These are phyloP conservation scores for Pugionium cornutum DNA, from an alignment of 345 rosid genomes.

Conservation along the genomic window DNA sequence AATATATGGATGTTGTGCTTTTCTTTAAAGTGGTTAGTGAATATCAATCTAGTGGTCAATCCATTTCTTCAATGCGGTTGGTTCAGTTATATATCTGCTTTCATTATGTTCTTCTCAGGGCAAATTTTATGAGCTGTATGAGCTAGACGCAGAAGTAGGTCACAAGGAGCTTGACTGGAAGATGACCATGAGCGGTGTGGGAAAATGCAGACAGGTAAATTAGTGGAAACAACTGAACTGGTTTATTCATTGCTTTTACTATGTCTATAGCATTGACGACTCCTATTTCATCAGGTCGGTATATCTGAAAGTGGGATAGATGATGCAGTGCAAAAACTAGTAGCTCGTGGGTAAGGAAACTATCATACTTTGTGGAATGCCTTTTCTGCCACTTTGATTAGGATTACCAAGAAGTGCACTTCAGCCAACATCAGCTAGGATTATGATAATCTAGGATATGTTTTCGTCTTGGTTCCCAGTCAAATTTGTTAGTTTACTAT, in stretches of 20 bases:
- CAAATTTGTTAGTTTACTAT: background rate
- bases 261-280: slow-evolving; percentile 10
- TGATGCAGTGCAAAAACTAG: slow-evolving; percentile 83
- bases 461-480: slow-evolving; percentile 10
- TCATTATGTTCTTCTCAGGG: slow-evolving; percentile 55
- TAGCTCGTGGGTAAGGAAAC: slow-evolving; percentile 82
- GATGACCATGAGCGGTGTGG: slow-evolving; percentile 88
- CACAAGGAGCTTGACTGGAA: slow-evolving; percentile 96
- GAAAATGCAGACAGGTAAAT: slow-evolving; percentile 95
- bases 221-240: slow-evolving; percentile 13
- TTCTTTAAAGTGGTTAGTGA: slow-evolving; percentile 98
- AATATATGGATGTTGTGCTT: slow-evolving; percentile 86
- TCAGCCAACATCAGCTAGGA: slow-evolving; percentile 14
- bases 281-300: slow-evolving; percentile 61
- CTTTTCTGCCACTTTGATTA: background rate
- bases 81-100: slow-evolving; percentile 26
- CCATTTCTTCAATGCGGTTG: slow-evolving; percentile 5
- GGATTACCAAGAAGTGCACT: background rate
- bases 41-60: background rate
- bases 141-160: slow-evolving; percentile 94
- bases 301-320: slow-evolving; percentile 86
- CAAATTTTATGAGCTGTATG: slow-evolving; percentile 92
- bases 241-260: slow-evolving; percentile 11
- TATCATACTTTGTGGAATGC: background rate
- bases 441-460: slow-evolving; percentile 5